A percentile compares a stretch with the other conserved stretches of the same genome.
These are phyloP conservation scores for Mortierella hygrophila DNA, from an alignment of 192 early-diverging fungal genomes.

Conservation along the genomic window DNA sequence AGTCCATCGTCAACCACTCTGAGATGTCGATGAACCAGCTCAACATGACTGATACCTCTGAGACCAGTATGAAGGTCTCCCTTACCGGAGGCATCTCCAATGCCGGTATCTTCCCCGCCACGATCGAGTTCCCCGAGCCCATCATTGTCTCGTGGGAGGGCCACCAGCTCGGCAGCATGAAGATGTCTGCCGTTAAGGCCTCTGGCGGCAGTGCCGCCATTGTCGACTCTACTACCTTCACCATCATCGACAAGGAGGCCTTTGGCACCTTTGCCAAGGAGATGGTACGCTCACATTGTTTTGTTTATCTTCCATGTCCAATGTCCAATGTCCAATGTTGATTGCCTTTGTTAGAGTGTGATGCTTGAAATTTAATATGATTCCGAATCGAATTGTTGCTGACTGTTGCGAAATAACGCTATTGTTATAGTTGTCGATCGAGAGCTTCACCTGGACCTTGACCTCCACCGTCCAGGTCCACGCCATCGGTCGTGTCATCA, in stretches of 20 bases:
- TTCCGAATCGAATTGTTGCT: not conserved
- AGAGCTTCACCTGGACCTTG: conserved; percentile 43
- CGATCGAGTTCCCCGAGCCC: conserved; percentile 61
- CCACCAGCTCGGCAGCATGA: conserved; percentile 57
- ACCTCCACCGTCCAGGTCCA: conserved; percentile 32
- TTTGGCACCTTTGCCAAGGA: conserved; percentile 63
- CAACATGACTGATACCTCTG: conserved; percentile 62
- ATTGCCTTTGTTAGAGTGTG: too few species aligned
- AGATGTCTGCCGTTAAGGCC: conserved; percentile 59
- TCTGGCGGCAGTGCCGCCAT: conserved; percentile 56
- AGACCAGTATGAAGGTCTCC: conserved; percentile 57
- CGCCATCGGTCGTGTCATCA: conserved; percentile 42
- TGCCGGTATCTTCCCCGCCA: conserved; percentile 66
- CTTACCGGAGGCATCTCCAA: conserved; percentile 60
- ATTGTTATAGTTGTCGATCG: conserved; percentile 27
- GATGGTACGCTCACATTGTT: conserved; percentile 41
- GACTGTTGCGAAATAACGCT: not conserved
- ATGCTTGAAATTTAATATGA: not conserved
- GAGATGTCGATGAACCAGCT: conserved; percentile 51
- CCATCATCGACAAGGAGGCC: conserved; percentile 52
- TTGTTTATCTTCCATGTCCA: not conserved
- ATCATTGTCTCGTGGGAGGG: conserved; percentile 65
- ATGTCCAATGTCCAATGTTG: too few species aligned
- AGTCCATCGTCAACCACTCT: conserved; percentile 61
- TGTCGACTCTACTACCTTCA: conserved; percentile 57